Evolutionary conservation across 495 filamentous ascomycete genomes (phyloP), one percentile per base, ranked within the genome.

Genomic region (Penicillium canariense): DNA sequence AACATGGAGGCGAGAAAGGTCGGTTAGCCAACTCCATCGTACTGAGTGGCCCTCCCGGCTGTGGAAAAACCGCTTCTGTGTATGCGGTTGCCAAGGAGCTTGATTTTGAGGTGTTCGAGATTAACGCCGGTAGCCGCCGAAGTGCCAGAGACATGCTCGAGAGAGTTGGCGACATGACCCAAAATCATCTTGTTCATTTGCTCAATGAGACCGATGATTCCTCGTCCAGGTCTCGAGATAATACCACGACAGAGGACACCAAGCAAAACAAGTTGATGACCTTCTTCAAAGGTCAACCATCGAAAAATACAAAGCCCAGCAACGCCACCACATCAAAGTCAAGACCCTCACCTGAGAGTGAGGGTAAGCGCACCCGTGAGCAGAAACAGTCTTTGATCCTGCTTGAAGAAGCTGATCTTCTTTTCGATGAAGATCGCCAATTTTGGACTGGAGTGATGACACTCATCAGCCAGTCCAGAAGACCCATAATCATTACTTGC

Each of bases 31-130:
- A 87, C 62, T 82, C 85, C 2, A 82, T 96, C 25, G 69, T 99
- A 5, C 78, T 99, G 26, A 97, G 91, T 64, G 95, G 95, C 5
- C 91, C 94, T 1, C 75, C 83, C 51, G 95, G 95, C 2, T 96
- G 87, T 65, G 95, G 95, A 7, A 99, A 99, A 69, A 95, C 91
- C 11, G 92, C 95, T 14, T 84, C 90, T 1, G 85, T 96, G 0
- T 91, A 96, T 69, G 95, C 95, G 4, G 88, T 91, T n/a, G 94
- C 95, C 2, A 94, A 91, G 60, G 94, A 99, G 73, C 80, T 96
- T 20, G 93, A 85, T 18, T 97, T 93, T 67, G 90, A 96, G 53
- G 83, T 99, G 5, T 97, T 97, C 60, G 95, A 99, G 69, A 89
- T 99, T 62, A 96, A 95, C 58, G 67, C 93, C 5, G 82, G 89